Evolutionary conservation across 768 basidiomycete genomes (phyloP).

Genomic region (Melanogaster broomeanus): DNA sequence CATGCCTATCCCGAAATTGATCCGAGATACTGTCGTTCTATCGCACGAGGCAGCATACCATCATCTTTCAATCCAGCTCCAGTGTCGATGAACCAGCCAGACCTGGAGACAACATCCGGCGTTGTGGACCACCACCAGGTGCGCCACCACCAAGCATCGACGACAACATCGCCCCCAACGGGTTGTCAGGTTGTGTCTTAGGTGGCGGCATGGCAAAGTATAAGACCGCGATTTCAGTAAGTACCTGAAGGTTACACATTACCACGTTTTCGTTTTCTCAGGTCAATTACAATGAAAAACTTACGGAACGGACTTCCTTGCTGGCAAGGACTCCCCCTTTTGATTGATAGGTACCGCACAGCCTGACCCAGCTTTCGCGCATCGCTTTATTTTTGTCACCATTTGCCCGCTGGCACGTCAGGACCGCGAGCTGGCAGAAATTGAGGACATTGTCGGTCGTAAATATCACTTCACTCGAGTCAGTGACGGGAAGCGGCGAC

Average conservation of each 20-base stretch:
- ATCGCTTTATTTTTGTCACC: conserved; percentile 75
- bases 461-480: conserved; percentile 63
- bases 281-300: conserved; percentile 27
- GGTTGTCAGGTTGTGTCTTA: conserved; percentile 68
- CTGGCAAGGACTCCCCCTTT: conserved; percentile 61
- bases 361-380: conserved; percentile 81
- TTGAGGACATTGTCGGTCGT: conserved; percentile 81
- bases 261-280: background rate
- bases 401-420: conserved; percentile 85
- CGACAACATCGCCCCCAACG: conserved; percentile 87
- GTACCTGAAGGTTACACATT: conserved; percentile 45
- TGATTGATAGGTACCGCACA: conserved; percentile 84
- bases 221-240: conserved; percentile 66
- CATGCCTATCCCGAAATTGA: conserved; percentile 6
- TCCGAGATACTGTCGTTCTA: too few species aligned
- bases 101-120: conserved; percentile 31
- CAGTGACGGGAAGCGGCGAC: conserved; percentile 45
- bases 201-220: conserved; percentile 91
- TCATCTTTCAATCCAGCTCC: conserved; percentile 25
- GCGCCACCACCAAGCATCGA: conserved; percentile 80
- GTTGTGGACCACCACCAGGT: conserved; percentile 29
- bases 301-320: conserved; percentile 64
- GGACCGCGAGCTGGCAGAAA: conserved; percentile 86
- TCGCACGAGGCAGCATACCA: background rate
- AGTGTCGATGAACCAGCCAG: conserved; percentile 23